Evolutionary conservation across 2,329 filamentous ascomycete species (phyloP), one percentile per base, ranked within the genome.

Genomic region (Verruconis gallopava): DNA sequence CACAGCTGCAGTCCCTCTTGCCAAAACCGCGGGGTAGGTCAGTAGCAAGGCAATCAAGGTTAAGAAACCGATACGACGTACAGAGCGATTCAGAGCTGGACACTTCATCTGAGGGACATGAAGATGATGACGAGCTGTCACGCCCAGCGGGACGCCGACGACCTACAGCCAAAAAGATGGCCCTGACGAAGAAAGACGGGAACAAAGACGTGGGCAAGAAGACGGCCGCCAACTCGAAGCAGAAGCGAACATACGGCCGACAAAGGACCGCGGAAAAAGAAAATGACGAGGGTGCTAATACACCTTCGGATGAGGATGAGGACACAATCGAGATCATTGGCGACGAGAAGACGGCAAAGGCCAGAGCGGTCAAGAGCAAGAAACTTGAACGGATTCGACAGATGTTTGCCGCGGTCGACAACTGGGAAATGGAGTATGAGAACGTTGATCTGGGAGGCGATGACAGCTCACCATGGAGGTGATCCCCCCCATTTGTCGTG

Each of bases 351-450:
- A 25, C 3, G 58, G 65, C 45, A 64, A 67, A 38, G 65, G 67
- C 44, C 51, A 48, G 3, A 47, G 47, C 14, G 39, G 46, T 53
- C 9, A 49, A 52, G 38, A 56, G 53, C 32, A 51, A 50, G 19
- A 61, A 64, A 49, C 51, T 71, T 25, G 58, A 59, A 46, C 62
- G 56, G 2, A 63, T 64, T 19, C 61, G 59, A 47, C 60, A 62
- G 49, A 68, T 68, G 49, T 71, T 71, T 47, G 63, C 58, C 19
- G 66, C 68, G 42, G 60, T 71, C 4, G 67, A 71, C 49, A 53
- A 61, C 18, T 69, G 65, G 57, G 66, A 69, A 45, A 58, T 71
- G 54, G 65, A 68, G 37, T 71, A 69, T 51, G 67, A 69, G 54
- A 67, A 61, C 40, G 57, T 62, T 22, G 64, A 68, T 44, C 55